Evolutionary conservation across 768 basidiomycete genomes (phyloP).

Genomic region (Termitomyces sp.): DNA sequence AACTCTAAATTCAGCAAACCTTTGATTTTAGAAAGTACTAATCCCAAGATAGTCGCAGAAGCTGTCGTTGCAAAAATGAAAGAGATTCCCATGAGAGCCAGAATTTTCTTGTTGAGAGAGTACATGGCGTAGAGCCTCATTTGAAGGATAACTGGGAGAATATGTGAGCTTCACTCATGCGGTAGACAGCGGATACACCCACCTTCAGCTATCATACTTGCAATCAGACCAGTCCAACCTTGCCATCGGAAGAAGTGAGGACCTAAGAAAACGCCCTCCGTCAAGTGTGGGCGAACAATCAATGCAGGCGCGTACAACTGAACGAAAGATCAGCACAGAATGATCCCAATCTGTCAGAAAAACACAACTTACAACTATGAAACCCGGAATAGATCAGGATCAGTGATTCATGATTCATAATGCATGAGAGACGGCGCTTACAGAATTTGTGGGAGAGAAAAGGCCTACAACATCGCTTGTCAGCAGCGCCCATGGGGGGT

Average conservation of each 20-base stretch:
- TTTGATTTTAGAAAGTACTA: slow-evolving; percentile 32
- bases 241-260: slow-evolving; percentile 52
- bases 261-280: slow-evolving; percentile 23
- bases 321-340: background rate
- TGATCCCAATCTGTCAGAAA: background rate
- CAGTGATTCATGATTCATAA: background rate
- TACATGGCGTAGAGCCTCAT: slow-evolving; percentile 64
- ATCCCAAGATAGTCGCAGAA: slow-evolving; percentile 48
- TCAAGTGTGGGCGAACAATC: background rate
- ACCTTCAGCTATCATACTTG: slow-evolving; percentile 56
- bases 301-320: slow-evolving; percentile 23
- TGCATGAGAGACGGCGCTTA: slow-evolving; percentile 20
- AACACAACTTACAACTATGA: slow-evolving; percentile 17
- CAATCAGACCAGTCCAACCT: slow-evolving; percentile 55
- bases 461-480: slow-evolving; percentile 25
- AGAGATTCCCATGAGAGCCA: slow-evolving; percentile 39
- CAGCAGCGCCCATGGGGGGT: background rate
- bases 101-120: slow-evolving; percentile 46
- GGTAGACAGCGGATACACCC: slow-evolving; percentile 10
- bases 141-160: slow-evolving; percentile 48
- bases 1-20: slow-evolving; percentile 26
- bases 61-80: slow-evolving; percentile 37
- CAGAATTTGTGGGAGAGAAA: slow-evolving; percentile 39
- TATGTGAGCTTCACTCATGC: background rate
- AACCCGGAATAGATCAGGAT: background rate